Evolutionary conservation across 768 basidiomycete species (phyloP).

Genomic region (Pleurotus platypus): DNA sequence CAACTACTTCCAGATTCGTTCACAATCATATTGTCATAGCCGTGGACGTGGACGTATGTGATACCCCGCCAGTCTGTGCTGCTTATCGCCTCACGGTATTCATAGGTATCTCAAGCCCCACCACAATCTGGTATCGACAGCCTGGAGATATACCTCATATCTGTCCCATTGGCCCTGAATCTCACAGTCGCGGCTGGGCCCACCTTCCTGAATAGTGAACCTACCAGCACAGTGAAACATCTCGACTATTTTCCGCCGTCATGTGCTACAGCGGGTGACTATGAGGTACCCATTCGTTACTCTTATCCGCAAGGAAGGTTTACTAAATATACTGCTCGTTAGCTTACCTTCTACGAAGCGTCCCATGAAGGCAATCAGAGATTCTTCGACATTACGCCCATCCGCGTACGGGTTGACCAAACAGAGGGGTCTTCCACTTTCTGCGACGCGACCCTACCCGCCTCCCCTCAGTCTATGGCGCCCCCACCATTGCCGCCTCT

Average conservation of each 20-base stretch:
- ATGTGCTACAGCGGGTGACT: conserved; percentile 34
- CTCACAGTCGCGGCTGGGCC: conserved; percentile 36
- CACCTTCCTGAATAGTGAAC: conserved; percentile 31
- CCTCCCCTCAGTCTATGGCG: no score
- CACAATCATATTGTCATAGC: conserved; percentile 22
- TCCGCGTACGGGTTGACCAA: conserved; percentile 32
- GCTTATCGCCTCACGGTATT: no score
- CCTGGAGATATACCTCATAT: conserved; percentile 41
- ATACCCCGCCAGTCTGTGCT: no score
- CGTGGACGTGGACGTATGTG: conserved; percentile 19
- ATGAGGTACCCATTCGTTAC: conserved; percentile 31
- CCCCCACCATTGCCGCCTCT: no score
- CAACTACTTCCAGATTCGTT: conserved; percentile 17
- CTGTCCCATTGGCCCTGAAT: conserved; percentile 30
- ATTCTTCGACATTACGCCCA: conserved; percentile 37
- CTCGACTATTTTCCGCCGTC: conserved; percentile 34
- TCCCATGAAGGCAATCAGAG: conserved; percentile 27
- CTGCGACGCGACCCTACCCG: conserved; percentile 13
- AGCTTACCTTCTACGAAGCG: conserved; percentile 46
- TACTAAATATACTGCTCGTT: not conserved
- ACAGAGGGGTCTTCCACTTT: conserved; percentile 14
- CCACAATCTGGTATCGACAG: conserved; percentile 32
- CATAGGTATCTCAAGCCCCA: not conserved
- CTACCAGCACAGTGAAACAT: conserved; percentile 38
- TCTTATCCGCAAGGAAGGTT: no score